These are phyloP conservation scores for Trichocladium antarcticum DNA, from an alignment of 495 filamentous ascomycete genomes.

Conservation along the genomic window DNA sequence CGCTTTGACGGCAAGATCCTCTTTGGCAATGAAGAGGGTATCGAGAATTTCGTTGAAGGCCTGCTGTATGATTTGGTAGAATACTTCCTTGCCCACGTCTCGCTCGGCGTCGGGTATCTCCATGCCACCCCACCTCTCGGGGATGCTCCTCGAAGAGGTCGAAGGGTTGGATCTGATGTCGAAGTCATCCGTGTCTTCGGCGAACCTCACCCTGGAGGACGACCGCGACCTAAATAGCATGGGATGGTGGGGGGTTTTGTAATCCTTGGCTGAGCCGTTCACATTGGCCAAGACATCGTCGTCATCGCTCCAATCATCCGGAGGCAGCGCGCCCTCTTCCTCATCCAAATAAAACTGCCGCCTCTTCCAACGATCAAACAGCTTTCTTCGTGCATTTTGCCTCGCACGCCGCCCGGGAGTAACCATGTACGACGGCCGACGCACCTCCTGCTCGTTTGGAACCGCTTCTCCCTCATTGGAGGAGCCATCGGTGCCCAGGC, in stretches of 20 bases:
- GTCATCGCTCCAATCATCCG: constrained; percentile 56
- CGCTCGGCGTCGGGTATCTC: constrained; percentile 70
- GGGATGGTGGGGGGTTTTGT: constrained; percentile 33
- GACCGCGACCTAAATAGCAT: constrained; percentile 63
- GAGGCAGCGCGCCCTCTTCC: constrained; percentile 57
- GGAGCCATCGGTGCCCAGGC: neutral
- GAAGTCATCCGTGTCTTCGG: constrained; percentile 61
- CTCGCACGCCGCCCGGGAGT: constrained; percentile 6
- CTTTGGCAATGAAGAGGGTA: constrained; percentile 66
- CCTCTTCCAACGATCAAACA: constrained; percentile 61
- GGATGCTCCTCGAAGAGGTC: constrained; percentile 67
- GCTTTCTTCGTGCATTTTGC: constrained; percentile 36
- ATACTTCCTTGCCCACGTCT: constrained; percentile 75
- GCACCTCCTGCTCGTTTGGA: neutral
- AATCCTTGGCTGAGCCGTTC: constrained; percentile 29
- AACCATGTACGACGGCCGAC: neutral
- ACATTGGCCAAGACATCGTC: constrained; percentile 42
- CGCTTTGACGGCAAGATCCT: constrained; percentile 63
- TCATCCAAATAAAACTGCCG: constrained; percentile 71
- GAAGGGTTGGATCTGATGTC: constrained; percentile 68
- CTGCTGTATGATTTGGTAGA: constrained; percentile 83
- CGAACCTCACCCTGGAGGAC: constrained; percentile 75
- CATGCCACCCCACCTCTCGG: constrained; percentile 73
- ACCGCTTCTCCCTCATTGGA: neutral
- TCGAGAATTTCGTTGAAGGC: constrained; percentile 88